Base-by-base conservation (phyloP, 768 basidiomycete species). In the Pulveroboletus sp. region DNA sequence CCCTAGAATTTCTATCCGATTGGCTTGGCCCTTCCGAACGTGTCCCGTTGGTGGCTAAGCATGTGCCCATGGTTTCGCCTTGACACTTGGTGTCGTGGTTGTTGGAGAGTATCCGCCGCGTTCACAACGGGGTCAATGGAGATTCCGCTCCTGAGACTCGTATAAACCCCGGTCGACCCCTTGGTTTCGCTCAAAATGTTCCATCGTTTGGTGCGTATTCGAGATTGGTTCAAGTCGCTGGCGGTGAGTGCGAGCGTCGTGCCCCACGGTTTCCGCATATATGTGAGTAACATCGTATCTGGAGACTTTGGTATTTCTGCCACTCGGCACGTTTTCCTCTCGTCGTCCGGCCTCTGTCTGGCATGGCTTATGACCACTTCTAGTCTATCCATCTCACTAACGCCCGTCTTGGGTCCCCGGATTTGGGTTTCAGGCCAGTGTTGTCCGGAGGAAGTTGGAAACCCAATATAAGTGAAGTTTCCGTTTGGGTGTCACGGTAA, bases 1-100 rank as follows among this genome's bases (percentile, higher is more conserved):
- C 21, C 21, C 21, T 3, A 21, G 21, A 21, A 21, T 21, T 21
- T 28, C 18, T 21, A 24, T 36, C 49, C 18, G 30, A 52, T 42
- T 32, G 51, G 43, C 12, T 31, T 43, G 50, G 49, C 6, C 42
- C 42, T 8, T 31, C 40, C 9, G n/a, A 52, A 39, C 32, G 50
- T 53, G 51, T 41, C 17, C 17, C 24, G 21, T 9, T 35, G 32
- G 17, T 30, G n/a, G 43, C 3, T 33, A 8, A 15, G 33, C 48
- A 21, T 28, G 53, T 17, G 14, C 21, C 7, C 53, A 40, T 39
- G 39, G 45, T 54, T 56, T 26, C 15, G 39, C 17, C 3, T 21
- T 32, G 26, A 40, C 33, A 18, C 26, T 32, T 18, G 9, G 18
- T 24, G n/a, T 50, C 48, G 26, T 28, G 14, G 17, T 43, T 26